Evolutionary conservation across 208 protist species (phyloP), one percentile per base, ranked within the genome.

Genomic region (Acanthamoeba healyi): DNA sequence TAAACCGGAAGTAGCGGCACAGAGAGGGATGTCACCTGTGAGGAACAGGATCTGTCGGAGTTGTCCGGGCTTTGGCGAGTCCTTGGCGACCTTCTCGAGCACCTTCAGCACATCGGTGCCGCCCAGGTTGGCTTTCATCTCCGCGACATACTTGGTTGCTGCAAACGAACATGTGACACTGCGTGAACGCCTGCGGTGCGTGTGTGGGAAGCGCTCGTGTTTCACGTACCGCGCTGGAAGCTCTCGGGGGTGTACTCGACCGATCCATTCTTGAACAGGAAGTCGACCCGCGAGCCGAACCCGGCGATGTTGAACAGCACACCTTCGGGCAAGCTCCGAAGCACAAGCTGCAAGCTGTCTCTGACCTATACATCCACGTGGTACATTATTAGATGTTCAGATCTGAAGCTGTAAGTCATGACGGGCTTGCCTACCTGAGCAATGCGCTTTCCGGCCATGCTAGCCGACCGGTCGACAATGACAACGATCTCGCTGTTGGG

Each of bases 391-490:
- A 24, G 74, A 38, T 36, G 24, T n/a, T n/a, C n/a, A n/a, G n/a
- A n/a, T n/a, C n/a, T n/a, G n/a, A n/a, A n/a, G 29, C 22, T 67
- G 22, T 67, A 26, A 36, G 14, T 67, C 17, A 81, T 81, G n/a
- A n/a, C n/a, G n/a, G n/a, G n/a, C n/a, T n/a, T n/a, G 10, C 70
- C 22, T 38, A 58, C 77, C 46, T 94, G 70, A 32, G 44, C 93
- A 34, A 94, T 94, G 44, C 81, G 93, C 24, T 70, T 81, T 22
- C 93, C 93, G 34, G 46, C 79, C 93, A 94, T 94, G 74, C 93
- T 94, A 3, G 58, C 93, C 12, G 93, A 94, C 4, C 93, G 79
- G 26, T 94, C 93, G 6, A 94, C 79, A 10, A 93, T 14, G 81
- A 94, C 51, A 17, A 94, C 74, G 36, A 79, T 88, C 51, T 94